Conservation (phyloP, 1,284 basidiomycete species). For the Trichosporon ovoides region DNA sequence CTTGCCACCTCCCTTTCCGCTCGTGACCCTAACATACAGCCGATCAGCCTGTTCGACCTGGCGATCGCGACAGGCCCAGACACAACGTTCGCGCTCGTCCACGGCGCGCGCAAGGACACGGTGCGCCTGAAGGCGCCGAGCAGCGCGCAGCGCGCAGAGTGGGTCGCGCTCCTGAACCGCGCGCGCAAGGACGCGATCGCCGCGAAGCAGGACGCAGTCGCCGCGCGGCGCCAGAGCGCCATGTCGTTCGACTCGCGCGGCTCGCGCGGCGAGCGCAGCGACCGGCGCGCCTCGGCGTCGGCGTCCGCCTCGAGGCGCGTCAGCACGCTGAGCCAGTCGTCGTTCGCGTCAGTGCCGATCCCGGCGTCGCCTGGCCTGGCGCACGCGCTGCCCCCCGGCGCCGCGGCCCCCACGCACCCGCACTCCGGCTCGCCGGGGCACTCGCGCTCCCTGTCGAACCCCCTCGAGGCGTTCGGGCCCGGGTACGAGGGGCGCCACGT, state of each 20-base stretch:
- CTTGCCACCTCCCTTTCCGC: neutral
- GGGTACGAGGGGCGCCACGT: neutral
- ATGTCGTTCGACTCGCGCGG: neutral
- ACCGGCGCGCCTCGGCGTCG: neutral
- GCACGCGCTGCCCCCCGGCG: neutral
- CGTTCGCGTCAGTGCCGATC: neutral
- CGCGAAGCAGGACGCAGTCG: slow-evolving; percentile 1
- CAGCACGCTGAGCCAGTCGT: neutral
- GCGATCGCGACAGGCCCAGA: slow-evolving; percentile 55
- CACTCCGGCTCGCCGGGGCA: neutral
- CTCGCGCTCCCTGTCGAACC: neutral
- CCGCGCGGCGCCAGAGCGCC: slow-evolving; percentile 7
- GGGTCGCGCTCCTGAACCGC: slow-evolving; percentile 25
- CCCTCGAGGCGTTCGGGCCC: neutral
- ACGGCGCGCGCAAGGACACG: slow-evolving; percentile 5
- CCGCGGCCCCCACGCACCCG: no score
- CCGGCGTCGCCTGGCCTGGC: neutral
- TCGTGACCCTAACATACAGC: slow-evolving; percentile 46
- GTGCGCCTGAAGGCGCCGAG: slow-evolving; percentile 15
- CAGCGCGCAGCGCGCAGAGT: slow-evolving; percentile 18
- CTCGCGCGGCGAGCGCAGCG: neutral
- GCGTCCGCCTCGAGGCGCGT: neutral
- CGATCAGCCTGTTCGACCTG: slow-evolving; percentile 45
- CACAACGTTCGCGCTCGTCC: slow-evolving; percentile 56
- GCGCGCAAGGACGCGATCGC: slow-evolving; percentile 10